Evolutionary conservation across 768 basidiomycete species (phyloP), one percentile per base, ranked within the genome.

Genomic region (Hysterangium stoloniferum): DNA sequence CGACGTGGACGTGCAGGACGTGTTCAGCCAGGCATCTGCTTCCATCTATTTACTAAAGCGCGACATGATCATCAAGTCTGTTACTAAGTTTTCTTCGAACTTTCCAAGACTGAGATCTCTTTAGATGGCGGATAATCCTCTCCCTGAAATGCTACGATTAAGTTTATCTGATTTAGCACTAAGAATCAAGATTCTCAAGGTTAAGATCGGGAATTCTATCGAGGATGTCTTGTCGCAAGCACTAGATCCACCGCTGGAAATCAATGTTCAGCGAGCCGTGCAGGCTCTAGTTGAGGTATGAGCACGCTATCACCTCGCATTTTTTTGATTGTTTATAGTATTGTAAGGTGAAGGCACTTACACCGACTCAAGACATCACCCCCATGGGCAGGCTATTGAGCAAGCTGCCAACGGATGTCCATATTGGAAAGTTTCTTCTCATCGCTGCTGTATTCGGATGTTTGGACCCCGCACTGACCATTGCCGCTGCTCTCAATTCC

Each of bases 401-500:
- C 69, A 87, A 89, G 62, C 71, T 99, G 33, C 95, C 95, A 0
- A 89, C 92, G 40, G 95, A 99, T 61, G 94, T 98, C 13, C 91
- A 97, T 62, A 77, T 96, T 3, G 94, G 93, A 33, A 96, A 97
- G 69, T 87, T 97, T 62, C 72, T 98, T 13, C 71, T 98, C 35
- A 79, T 82, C 22, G 85, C 93, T 4, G 82, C 84, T 1, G 63
- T 92, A 33, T 88, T 97, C 64, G 79, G 80, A 38, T 98, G 95
- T 62, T 69, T 98, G 54, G 95, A 98, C 66, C 90, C 94, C 1
- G 95, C 92, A n/a, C 72, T 99, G 43, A 96, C 95, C 4, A 93
- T 99, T 53, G 92, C 91, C 13, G 95, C 95, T 5, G 80, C 88
- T 1, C 69, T 98, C 35, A 94, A 88, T 61, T 84, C 89, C 1